Conservation (phyloP, 805 yeast species). For the Candida jianshihensis region DNA sequence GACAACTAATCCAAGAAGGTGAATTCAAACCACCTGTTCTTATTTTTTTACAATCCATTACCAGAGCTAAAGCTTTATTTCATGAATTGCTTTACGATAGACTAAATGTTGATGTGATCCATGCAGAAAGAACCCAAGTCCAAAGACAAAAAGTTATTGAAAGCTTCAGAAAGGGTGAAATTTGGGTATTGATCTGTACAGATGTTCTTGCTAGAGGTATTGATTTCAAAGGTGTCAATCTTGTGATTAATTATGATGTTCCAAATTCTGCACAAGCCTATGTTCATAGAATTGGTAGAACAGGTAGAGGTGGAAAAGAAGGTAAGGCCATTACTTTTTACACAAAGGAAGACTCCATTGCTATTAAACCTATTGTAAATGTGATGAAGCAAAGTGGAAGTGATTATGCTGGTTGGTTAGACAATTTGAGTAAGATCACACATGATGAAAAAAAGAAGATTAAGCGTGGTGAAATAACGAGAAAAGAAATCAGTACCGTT, state of each 20-base stretch:
- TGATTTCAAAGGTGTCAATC: constrained; percentile 90
- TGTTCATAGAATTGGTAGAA: constrained; percentile 97
- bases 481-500: constrained; percentile 80
- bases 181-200: constrained; percentile 95
- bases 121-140: constrained; percentile 84
- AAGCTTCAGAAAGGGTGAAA: constrained; percentile 79
- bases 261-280: constrained; percentile 92
- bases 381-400: constrained; percentile 94
- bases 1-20: constrained; percentile 80
- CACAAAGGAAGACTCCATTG: constrained; percentile 78
- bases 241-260: constrained; percentile 94
- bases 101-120: constrained; percentile 90
- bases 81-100: constrained; percentile 90
- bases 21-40: constrained; percentile 89
- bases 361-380: constrained; percentile 78
- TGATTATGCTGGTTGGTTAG: constrained; percentile 75
- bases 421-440: constrained; percentile 52
- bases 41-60: constrained; percentile 84
- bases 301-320: constrained; percentile 87
- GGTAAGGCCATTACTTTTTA: constrained; percentile 91
- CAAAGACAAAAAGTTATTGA: constrained; percentile 85
- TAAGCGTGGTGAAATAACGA: constrained; percentile 3
- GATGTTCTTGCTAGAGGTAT: constrained; percentile 96
- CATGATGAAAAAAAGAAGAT: constrained; percentile 6
- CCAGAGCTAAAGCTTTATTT: constrained; percentile 90